Base-by-base conservation (phyloP, 768 basidiomycete genomes). In the Strobilomyces confusus region DNA sequence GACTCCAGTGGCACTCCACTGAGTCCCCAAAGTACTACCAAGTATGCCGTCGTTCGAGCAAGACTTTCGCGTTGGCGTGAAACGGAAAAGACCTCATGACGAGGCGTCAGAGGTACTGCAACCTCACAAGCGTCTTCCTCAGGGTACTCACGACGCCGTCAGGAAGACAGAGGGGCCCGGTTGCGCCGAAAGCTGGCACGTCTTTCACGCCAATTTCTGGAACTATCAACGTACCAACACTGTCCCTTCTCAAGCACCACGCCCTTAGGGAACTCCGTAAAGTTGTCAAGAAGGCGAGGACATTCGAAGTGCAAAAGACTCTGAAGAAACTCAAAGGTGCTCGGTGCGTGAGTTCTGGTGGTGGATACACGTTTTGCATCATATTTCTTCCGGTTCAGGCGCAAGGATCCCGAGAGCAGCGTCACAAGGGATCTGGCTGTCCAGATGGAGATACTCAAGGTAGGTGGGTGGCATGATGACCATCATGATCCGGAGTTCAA, bases 251-350 rank as follows among this genome's bases (percentile, higher is more conserved):
- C 37, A 66, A 95, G 93, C 83, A 89, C 61, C 89, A 89, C 65
- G 80, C 80, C 53, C 64, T 87, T 46, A 87, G 81, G 65, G 86
- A 87, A 58, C 79, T 89, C 9, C 78, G 79, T 58, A 88, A 87
- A 60, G 80, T 85, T 5, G 81, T 86, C 26, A 95, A 92, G 73
- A 90, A 87, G 63, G 86, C 87, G 11, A 90, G 83, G 65, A 72
- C 79, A 0, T 89, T 90, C 56, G 93, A 95, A 72, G 81, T 80
- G 1, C 89, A 86, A 68, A 88, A 86, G 65, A 69, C 87, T n/a
- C 79, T 93, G 53, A 95, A 92, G 75, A 84, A 81, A 69, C 72
- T 94, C 26, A 92, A 89, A 67, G 77, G 75, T 23, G 67, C 85
- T 26, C 73, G 87, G 89, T 89, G 26, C n/a, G 32, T 44, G 41